Base-by-base conservation (phyloP, 192 early-diverging fungal species). In the Gaertneriomyces sp. region DNA sequence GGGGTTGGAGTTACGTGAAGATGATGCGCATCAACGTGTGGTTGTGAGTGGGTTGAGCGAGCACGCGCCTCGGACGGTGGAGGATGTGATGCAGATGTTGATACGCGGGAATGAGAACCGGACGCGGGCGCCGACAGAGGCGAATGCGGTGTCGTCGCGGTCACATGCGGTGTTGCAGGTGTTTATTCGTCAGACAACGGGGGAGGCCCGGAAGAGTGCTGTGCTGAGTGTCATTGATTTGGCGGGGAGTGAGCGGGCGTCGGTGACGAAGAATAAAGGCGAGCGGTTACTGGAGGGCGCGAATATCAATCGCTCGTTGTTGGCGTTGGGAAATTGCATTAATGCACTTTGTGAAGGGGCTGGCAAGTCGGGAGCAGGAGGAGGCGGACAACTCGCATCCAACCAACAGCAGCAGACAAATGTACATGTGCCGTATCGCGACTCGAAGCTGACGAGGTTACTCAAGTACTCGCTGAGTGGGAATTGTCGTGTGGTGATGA, bases 101-200 rank as follows among this genome's bases (percentile, higher is more conserved):
- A 72, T 71, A 17, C 68, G 64, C 58, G 90, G 90, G 33, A 88
- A 89, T 68, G 67, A 73, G 57, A 89, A 88, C 71, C 81, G 93
- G 63, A 90, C 89, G 25, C 81, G 85, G 75, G 90, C 83, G 43
- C 76, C 87, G 10, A 93, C 91, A 0, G 85, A 80, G 53, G 88
- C 88, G 40, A 93, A 93, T 69, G 87, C 79, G 4, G 83, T 77
- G 5, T 85, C 81, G 14, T 91, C 89, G n/a, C 71, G 91, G 46
- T 83, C 80, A 16, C 91, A 93, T 68, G 91, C 91, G 1, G 85
- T 93, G n/a, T 71, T 93, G 62, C 91, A 86, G 71, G 81, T 90
- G 11, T 49, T 68, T 52, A 39, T 75, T 3, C 63, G 72, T 11
- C 42, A 45, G 61, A 56, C 44, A 42, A 56, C 55, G 10, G 41